These are phyloP conservation scores for Plenodomus lindquistii DNA, from an alignment of 2,329 filamentous ascomycete species.

Conservation along the genomic window DNA sequence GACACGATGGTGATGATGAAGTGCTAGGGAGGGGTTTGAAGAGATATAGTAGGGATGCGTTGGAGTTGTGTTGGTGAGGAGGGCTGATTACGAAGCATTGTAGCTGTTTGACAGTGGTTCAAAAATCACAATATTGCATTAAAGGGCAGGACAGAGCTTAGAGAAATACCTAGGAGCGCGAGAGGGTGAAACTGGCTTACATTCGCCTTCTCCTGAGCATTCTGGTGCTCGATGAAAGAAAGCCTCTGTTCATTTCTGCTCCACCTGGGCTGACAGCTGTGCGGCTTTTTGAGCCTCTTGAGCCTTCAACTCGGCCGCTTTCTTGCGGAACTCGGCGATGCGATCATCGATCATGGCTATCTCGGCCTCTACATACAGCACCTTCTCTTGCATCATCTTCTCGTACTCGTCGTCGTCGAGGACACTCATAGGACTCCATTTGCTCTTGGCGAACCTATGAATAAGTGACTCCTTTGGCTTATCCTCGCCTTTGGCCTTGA, in stretches of 20 bases:
- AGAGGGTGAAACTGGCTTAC: neutral
- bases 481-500: constrained; percentile 22
- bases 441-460: constrained; percentile 61
- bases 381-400: constrained; percentile 69
- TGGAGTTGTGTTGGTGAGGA: no score
- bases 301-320: constrained; percentile 25
- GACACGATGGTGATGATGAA: no score
- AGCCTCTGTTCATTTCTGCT: neutral
- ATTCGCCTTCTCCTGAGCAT: neutral
- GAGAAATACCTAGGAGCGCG: neutral
- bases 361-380: constrained; percentile 72
- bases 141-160: neutral
- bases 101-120: no score
- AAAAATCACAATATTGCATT: no score
- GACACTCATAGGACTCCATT: constrained; percentile 72
- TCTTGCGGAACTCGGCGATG: constrained; percentile 58
- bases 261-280: constrained; percentile 1
- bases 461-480: constrained; percentile 48
- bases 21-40: no score
- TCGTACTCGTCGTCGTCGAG: constrained; percentile 75
- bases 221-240: neutral
- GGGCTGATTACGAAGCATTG: no score
- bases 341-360: constrained; percentile 79
- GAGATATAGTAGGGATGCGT: no score
- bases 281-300: constrained; percentile 12